A percentile compares a stretch with the other conserved stretches of the same genome.
Conservation (phyloP, 2,329 filamentous ascomycete species). For the Paecilomyces dactylethromorphus region DNA sequence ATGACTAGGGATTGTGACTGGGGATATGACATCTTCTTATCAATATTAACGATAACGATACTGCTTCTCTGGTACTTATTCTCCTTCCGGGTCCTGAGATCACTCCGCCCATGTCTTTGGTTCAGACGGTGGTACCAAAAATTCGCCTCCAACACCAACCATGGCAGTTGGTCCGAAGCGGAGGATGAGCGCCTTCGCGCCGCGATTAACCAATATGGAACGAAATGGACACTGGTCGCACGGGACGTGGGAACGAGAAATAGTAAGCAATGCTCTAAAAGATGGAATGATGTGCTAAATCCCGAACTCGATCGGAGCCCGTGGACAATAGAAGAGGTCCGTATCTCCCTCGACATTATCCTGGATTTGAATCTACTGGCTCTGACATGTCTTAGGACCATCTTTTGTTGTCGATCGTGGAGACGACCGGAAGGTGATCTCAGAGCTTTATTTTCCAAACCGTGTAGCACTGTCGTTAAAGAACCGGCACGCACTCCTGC, state of each 20-base stretch:
- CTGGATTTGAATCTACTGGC: background rate
- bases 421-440: constrained; percentile 6
- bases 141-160: constrained; percentile 7
- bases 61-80: background rate
- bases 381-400: background rate
- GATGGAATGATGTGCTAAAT: constrained; percentile 9
- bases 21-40: background rate
- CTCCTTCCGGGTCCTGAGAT: background rate
- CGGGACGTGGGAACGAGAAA: constrained; percentile 8
- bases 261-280: constrained; percentile 10
- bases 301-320: constrained; percentile 7
- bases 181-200: constrained; percentile 7
- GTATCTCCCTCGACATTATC: background rate
- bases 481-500: constrained; percentile 4
- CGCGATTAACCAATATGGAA: constrained; percentile 7
- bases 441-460: constrained; percentile 7
- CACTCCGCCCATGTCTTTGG: background rate
- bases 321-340: constrained; percentile 6
- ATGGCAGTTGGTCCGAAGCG: constrained; percentile 5
- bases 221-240: constrained; percentile 9
- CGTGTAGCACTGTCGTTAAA: constrained; percentile 8
- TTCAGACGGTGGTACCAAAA: constrained; percentile 7
- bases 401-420: constrained; percentile 4
- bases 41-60: background rate
- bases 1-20: background rate